Evolutionary conservation across 495 filamentous ascomycete species (phyloP), one percentile per base, ranked within the genome.

Genomic region (Aspergillus kassunensis): DNA sequence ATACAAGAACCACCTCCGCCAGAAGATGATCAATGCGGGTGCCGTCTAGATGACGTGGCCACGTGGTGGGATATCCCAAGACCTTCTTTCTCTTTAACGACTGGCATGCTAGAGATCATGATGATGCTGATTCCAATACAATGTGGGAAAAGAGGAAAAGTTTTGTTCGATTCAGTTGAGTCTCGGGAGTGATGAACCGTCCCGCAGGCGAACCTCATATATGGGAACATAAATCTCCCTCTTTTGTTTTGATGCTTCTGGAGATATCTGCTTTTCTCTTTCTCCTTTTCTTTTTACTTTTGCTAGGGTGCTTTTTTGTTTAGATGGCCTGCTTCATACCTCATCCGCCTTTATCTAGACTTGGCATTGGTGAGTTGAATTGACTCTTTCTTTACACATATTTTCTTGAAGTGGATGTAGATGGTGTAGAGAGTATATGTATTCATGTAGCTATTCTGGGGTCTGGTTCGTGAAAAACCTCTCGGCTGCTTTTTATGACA

Each of bases 1-100:
- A 47, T 99, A 99, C 86, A 99, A 99, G 89, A 90, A 92, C 70
- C 81, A 96, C 73, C 81, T 99, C 62, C 87, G 91, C 59, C 96
- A 97, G 86, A 97, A 97, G 88, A 97, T 99, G 93, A 53, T 79
- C 49, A 60, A 63, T 11, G 57, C 68, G 49, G 76, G 77, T 53
- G 70, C 74, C 45, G 76, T 78, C 60, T 80, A 75, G 72, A 45
- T 31, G 42, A n/a, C 6, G n/a, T 44, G n/a, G n/a, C n/a, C 24
- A 20, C 9, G 30, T n/a, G 30, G 30, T 21, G 31, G 37, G 19
- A n/a, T 36, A 18, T 33, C 43, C 24, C 19, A 18, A 8, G 11
- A 34, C 13, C 30, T 20, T 34, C 16, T 46, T 46, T 35, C 20
- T 33, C 23, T 44, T 35, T 53, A 62, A 71, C 63, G 70, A 72